Percentiles rank a stretch among this genome's conserved stretches.
These are phyloP conservation scores for Jaltomata sinuosa DNA, from an alignment of 257 asterid species.

Conservation along the genomic window DNA sequence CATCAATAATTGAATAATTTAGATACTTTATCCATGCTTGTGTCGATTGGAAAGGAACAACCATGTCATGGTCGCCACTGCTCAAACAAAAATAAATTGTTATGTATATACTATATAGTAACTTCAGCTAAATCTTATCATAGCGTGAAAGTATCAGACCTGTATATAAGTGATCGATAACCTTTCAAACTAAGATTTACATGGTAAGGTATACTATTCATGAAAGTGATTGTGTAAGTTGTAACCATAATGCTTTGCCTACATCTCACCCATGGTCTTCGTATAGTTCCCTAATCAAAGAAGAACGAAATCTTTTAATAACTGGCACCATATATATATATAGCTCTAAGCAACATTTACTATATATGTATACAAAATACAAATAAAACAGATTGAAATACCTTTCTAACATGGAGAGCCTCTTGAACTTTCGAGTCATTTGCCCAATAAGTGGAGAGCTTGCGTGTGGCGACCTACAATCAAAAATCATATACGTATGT, in stretches of 20 bases:
- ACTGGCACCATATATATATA: not conserved
- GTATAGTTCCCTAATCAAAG: not conserved
- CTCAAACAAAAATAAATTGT: not conserved
- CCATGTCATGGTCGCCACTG: conserved; percentile 21
- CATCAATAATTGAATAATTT: conserved; percentile 2
- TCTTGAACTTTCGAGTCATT: conserved; percentile 13
- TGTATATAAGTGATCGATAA: not conserved
- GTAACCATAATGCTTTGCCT: not conserved
- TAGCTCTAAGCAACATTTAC: not conserved
- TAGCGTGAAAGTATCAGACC: not conserved
- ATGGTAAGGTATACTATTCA: not conserved
- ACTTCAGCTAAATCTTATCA: not conserved
- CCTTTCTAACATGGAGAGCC: conserved; percentile 24
- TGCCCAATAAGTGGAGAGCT: conserved; percentile 16
- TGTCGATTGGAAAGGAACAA: conserved; percentile 6
- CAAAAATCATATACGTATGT: not conserved
- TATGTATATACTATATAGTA: not conserved
- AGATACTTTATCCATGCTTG: conserved; percentile 12
- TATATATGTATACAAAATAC: not conserved
- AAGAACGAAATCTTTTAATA: not conserved
- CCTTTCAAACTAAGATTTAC: not conserved
- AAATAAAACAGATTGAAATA: not conserved
- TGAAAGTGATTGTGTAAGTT: not conserved
- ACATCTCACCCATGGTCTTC: not conserved
- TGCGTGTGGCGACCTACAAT: not conserved